Conservation (phyloP, 768 basidiomycete species). For the Leccinum boreale region DNA sequence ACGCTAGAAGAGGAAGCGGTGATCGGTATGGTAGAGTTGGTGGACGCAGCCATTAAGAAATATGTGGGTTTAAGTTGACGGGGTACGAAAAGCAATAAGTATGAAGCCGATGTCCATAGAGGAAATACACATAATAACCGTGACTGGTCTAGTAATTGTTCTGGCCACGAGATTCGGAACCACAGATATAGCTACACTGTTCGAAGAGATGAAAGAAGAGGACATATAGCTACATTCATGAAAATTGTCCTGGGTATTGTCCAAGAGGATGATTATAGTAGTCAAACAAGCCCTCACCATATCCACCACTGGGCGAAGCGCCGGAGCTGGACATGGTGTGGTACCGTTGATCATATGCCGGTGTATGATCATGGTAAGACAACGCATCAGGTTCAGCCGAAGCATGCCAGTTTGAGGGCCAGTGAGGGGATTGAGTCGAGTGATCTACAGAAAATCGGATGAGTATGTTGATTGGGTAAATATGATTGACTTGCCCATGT, state of each 20-base stretch:
- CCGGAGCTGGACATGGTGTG: not conserved
- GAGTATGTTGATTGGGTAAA: not conserved
- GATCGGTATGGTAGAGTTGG: conserved; percentile 45
- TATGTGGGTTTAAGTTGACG: not conserved
- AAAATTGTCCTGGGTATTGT: not conserved
- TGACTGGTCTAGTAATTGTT: not conserved
- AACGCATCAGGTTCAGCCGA: not conserved
- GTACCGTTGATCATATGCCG: not conserved
- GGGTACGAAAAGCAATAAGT: not conserved
- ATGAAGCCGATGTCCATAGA: not conserved
- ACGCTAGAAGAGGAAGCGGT: conserved; percentile 53
- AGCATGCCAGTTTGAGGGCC: not conserved
- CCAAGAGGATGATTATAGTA: not conserved
- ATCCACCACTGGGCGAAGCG: not conserved
- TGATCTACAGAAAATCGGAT: conserved; percentile 3
- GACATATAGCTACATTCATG: not conserved
- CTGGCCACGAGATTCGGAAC: not conserved
- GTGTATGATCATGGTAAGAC: not conserved
- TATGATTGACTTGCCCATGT: conserved; percentile 1
- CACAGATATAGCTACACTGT: not conserved
- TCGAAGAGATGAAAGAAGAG: not conserved
- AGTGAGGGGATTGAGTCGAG: not conserved
- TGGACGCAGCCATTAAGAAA: conserved; percentile 36
- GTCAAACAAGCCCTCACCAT: not conserved
- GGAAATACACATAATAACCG: not conserved